These are phyloP conservation scores for Russula emetica DNA, from an alignment of 768 basidiomycete species.

Conservation along the genomic window DNA sequence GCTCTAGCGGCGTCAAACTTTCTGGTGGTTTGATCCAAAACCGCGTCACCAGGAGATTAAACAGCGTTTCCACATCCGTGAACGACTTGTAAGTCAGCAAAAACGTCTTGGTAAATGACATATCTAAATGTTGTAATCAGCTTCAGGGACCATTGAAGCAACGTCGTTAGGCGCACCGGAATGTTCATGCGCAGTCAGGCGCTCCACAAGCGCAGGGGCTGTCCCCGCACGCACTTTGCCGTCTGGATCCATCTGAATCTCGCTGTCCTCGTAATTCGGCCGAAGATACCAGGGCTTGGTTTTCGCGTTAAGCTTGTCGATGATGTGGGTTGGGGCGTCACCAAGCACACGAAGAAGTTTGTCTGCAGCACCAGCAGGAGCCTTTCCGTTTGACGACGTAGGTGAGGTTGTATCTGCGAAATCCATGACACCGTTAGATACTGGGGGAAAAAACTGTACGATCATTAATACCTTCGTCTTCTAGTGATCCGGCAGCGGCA, in stretches of 20 bases:
- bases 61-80: constrained; percentile 74
- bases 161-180: constrained; percentile 51
- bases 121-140: constrained; percentile 45
- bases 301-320: constrained; percentile 41
- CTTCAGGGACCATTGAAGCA: neutral
- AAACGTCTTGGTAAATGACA: constrained; percentile 82
- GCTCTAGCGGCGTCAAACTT: constrained; percentile 55
- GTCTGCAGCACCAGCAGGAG: constrained; percentile 34
- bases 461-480: constrained; percentile 29
- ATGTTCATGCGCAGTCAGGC: constrained; percentile 86
- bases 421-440: neutral
- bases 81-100: constrained; percentile 96
- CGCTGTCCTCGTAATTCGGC: constrained; percentile 70
- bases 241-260: constrained; percentile 83
- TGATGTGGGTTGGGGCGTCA: constrained; percentile 42
- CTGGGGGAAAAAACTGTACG: neutral
- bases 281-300: constrained; percentile 79
- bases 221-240: constrained; percentile 84
- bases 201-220: constrained; percentile 77
- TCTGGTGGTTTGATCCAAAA: constrained; percentile 76
- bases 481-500: constrained; percentile 23
- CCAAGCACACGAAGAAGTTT: constrained; percentile 73
- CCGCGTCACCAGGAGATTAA: constrained; percentile 74
- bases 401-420: constrained; percentile 3
- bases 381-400: constrained; percentile 27